Conservation (phyloP, 1,284 basidiomycete species). For the Somion occarium region DNA sequence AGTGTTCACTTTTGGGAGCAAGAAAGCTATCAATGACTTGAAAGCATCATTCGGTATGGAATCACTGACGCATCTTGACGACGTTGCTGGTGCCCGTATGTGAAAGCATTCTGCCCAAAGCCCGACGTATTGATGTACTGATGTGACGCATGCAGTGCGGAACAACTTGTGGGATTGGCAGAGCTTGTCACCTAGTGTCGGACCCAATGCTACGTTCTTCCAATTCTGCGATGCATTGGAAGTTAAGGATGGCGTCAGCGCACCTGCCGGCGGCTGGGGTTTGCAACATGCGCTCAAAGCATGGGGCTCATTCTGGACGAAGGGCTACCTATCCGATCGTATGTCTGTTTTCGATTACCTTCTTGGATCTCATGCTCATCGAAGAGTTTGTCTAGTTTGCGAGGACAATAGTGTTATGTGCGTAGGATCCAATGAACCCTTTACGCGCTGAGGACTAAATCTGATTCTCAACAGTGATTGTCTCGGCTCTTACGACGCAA, state of each 20-base stretch:
- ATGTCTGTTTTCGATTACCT: constrained; percentile 22
- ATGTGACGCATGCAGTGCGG: constrained; percentile 49
- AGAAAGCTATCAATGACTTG: constrained; percentile 41
- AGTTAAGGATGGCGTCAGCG: constrained; percentile 55
- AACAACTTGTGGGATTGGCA: constrained; percentile 57
- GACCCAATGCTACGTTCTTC: constrained; percentile 43
- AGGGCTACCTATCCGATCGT: constrained; percentile 38
- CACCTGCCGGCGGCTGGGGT: constrained; percentile 56
- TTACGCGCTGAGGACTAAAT: not conserved
- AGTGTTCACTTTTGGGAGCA: constrained; percentile 42
- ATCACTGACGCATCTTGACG: constrained; percentile 54
- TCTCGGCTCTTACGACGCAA: constrained; percentile 52
- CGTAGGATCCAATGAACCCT: not conserved
- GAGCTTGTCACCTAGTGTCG: constrained; percentile 41
- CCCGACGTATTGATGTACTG: no score
- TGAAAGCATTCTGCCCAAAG: no score
- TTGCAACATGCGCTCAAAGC: constrained; percentile 54
- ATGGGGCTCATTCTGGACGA: constrained; percentile 56
- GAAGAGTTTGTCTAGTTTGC: constrained; percentile 36
- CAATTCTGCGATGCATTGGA: constrained; percentile 72
- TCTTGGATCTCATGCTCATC: not conserved
- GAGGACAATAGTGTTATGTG: constrained; percentile 36
- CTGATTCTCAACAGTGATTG: constrained; percentile 37
- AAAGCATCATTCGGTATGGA: constrained; percentile 58
- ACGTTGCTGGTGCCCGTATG: constrained; percentile 57